These are phyloP conservation scores for Carex kokanica DNA, from an alignment of 176 grass and related monocot species.

Conservation along the genomic window DNA sequence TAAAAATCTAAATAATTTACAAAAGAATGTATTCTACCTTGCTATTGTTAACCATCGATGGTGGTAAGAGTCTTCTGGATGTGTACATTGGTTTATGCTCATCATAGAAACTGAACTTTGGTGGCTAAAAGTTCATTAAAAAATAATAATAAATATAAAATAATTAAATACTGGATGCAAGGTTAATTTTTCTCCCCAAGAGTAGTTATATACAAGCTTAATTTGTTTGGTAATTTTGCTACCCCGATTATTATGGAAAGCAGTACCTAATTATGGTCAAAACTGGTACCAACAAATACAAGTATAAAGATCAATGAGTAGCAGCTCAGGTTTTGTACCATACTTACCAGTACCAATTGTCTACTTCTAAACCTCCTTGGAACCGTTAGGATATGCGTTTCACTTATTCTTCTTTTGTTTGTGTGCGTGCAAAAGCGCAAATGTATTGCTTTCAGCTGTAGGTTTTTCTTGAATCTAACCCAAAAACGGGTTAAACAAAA, in stretches of 20 bases:
- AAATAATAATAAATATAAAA: neutral
- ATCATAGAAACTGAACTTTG: conserved; percentile 92
- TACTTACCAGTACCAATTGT: neutral
- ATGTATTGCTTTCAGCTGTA: too few species aligned
- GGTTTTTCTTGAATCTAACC: neutral
- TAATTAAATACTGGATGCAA: neutral
- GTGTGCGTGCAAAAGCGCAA: too few species aligned
- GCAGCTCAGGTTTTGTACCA: neutral
- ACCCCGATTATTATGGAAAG: neutral
- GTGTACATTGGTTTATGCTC: conserved; percentile 83
- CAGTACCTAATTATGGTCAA: neutral
- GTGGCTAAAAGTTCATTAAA: conserved; percentile 46
- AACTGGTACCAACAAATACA: neutral
- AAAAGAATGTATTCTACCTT: conserved; percentile 33
- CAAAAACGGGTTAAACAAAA: neutral
- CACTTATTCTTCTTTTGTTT: neutral
- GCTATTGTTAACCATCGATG: conserved; percentile 66
- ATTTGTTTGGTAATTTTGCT: neutral
- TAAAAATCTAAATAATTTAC: neutral
- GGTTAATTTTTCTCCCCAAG: neutral
- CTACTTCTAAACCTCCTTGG: neutral
- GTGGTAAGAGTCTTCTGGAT: conserved; percentile 84
- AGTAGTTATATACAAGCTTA: neutral
- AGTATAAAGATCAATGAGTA: neutral
- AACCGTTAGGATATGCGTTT: neutral